Percentiles rank a stretch among this genome's conserved stretches.
phyloP scores from a whole-genome alignment of 805 yeast species.

The Candida rishiriensis region DNA sequence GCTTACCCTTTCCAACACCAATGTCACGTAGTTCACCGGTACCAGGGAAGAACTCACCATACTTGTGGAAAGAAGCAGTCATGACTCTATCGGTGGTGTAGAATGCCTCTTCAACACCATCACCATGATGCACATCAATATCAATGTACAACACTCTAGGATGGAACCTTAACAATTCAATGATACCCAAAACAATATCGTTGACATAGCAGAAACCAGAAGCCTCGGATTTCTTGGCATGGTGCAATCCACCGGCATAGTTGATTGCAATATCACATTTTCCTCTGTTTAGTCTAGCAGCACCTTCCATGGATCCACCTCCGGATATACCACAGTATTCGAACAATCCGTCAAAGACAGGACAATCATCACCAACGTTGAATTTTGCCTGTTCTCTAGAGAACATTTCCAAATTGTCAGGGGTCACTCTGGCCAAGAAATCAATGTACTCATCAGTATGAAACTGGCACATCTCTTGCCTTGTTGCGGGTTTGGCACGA shows the following conservation, averaged over 20 bases:
- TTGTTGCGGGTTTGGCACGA: constrained; percentile 95
- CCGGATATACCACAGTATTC: constrained; percentile 77
- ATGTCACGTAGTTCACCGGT: constrained; percentile 83
- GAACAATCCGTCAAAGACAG: constrained; percentile 74
- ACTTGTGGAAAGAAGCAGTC: constrained; percentile 88
- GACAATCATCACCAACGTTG: constrained; percentile 95
- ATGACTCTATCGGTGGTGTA: constrained; percentile 88
- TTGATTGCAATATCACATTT: constrained; percentile 90
- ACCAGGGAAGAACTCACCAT: constrained; percentile 91
- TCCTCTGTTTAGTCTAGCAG: constrained; percentile 73
- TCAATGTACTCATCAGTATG: constrained; percentile 98
- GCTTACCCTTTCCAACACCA: constrained; percentile 81
- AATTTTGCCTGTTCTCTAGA: constrained; percentile 85
- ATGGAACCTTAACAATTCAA: constrained; percentile 73
- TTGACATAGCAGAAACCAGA: constrained; percentile 89
- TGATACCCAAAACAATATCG: constrained; percentile 82
- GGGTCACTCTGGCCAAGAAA: constrained; percentile 83
- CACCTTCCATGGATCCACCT: constrained; percentile 89
- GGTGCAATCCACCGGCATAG: constrained; percentile 92
- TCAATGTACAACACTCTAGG: constrained; percentile 86
- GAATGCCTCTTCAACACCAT: constrained; percentile 93
- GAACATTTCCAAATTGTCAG: constrained; percentile 84
- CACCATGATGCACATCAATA: constrained; percentile 91
- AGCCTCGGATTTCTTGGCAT: constrained; percentile 86
- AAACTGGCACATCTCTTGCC: constrained; percentile 97